Evolutionary conservation across 768 basidiomycete genomes (phyloP).

Genomic region (Postia placenta): DNA sequence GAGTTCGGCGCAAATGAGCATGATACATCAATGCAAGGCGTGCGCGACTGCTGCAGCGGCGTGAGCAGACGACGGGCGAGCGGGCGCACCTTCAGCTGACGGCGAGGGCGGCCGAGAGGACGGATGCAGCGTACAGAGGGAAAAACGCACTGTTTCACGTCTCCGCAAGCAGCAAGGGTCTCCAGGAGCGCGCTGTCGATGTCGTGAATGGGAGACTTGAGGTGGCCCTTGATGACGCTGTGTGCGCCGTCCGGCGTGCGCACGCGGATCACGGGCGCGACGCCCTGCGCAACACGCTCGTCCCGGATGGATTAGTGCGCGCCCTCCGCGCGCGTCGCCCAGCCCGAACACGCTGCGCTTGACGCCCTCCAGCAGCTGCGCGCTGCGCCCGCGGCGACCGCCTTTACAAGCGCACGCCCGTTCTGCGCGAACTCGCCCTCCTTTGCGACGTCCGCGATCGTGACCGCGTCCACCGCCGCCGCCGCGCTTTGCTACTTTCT

Average conservation of each 20-base stretch:
- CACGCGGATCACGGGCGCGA: slow-evolving; percentile 97
- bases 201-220: slow-evolving; percentile 94
- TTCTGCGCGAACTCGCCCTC: slow-evolving; percentile 92
- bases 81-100: no score
- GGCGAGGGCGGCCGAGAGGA: no score
- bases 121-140: not conserved
- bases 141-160: slow-evolving; percentile 77
- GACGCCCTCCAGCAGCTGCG: slow-evolving; percentile 54
- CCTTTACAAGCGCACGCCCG: slow-evolving; percentile 84
- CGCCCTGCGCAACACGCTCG: slow-evolving; percentile 85
- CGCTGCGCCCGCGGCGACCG: slow-evolving; percentile 66
- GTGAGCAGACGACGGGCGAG: no score
- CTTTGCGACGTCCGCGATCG: slow-evolving; percentile 65
- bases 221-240: slow-evolving; percentile 93
- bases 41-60: no score
- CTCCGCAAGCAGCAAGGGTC: slow-evolving; percentile 96
- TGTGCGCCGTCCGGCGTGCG: slow-evolving; percentile 97
- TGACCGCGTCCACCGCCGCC: slow-evolving; percentile 74
- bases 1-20: no score
- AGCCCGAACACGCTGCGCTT: slow-evolving; percentile 86
- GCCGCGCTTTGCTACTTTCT: slow-evolving; percentile 90
- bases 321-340: slow-evolving; percentile 92
- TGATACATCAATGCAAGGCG: no score
- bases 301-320: slow-evolving; percentile 98
- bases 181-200: slow-evolving; percentile 90